Evolutionary conservation across 805 yeast genomes (phyloP).

Genomic region (Groenewaldozyma tartarivorans): DNA sequence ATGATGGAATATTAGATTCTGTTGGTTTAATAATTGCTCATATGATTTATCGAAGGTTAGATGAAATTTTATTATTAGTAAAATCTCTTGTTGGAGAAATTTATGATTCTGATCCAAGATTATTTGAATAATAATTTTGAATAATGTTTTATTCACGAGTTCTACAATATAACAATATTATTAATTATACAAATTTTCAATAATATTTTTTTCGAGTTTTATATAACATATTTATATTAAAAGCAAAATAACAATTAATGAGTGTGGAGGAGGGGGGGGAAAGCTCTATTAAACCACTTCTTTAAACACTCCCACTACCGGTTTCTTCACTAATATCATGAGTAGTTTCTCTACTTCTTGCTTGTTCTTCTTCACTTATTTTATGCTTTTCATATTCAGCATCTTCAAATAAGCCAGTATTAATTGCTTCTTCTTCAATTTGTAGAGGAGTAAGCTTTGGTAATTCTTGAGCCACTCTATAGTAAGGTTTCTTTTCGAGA

Average conservation of each 20-base stretch:
- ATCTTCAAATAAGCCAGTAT: constrained; percentile 38
- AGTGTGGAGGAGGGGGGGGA: too few species aligned
- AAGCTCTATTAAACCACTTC: too few species aligned
- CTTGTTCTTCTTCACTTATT: constrained; percentile 8
- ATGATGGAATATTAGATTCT: constrained; percentile 19
- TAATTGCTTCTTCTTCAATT: constrained; percentile 51
- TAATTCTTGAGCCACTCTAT: constrained; percentile 53
- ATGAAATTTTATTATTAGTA: constrained; percentile 22
- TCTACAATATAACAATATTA: too few species aligned
- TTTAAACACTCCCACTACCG: too few species aligned
- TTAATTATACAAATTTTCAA: too few species aligned
- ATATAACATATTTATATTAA: too few species aligned
- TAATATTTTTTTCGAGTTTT: too few species aligned
- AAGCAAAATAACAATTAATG: too few species aligned
- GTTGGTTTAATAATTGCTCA: constrained; percentile 20
- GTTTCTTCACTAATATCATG: background rate
- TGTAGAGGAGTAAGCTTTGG: constrained; percentile 50
- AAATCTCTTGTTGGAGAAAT: constrained; percentile 29
- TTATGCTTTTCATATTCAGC: constrained; percentile 9
- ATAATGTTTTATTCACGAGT: background rate
- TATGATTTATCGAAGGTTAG: constrained; percentile 26
- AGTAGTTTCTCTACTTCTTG: constrained; percentile 1
- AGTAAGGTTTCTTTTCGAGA: constrained; percentile 48
- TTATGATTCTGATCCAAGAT: constrained; percentile 18
- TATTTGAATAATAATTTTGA: constrained; percentile 1